These are phyloP conservation scores for Colletotrichum abscissum DNA, from an alignment of 2,329 filamentous ascomycete species.

Conservation along the genomic window DNA sequence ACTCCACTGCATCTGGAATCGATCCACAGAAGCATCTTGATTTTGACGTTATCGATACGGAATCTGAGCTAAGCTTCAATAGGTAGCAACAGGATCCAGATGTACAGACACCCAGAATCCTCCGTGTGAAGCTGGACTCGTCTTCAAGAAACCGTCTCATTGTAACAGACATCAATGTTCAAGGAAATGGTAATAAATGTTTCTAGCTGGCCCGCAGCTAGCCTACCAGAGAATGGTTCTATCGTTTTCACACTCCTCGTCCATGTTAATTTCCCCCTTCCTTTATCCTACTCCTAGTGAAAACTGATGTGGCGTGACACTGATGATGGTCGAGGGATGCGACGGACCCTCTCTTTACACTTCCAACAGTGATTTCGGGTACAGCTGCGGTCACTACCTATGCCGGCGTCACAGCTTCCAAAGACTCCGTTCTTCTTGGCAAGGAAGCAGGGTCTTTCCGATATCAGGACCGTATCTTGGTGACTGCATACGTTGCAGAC, in stretches of 20 bases:
- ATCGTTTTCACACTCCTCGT: background rate
- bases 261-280: background rate
- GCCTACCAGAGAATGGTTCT: background rate
- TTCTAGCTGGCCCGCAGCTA: background rate
- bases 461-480: constrained; percentile 51
- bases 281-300: background rate
- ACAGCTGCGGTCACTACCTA: constrained; percentile 42
- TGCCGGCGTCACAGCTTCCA: constrained; percentile 48
- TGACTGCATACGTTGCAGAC: constrained; percentile 47
- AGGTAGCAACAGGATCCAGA: constrained; percentile 2
- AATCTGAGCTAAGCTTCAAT: constrained; percentile 4
- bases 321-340: constrained; percentile 12
- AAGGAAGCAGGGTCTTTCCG: constrained; percentile 46
- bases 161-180: background rate
- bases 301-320: constrained; percentile 19
- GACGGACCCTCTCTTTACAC: constrained; percentile 45
- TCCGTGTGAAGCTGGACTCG: background rate
- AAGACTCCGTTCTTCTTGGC: constrained; percentile 46
- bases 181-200: background rate
- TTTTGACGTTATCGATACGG: background rate
- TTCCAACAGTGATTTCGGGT: constrained; percentile 49
- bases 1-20: constrained; percentile 20
- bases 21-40: background rate
- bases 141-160: background rate
- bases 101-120: background rate